Base-by-base conservation (phyloP, 495 filamentous ascomycete species). In the Lasiosphaeris hirsuta region DNA sequence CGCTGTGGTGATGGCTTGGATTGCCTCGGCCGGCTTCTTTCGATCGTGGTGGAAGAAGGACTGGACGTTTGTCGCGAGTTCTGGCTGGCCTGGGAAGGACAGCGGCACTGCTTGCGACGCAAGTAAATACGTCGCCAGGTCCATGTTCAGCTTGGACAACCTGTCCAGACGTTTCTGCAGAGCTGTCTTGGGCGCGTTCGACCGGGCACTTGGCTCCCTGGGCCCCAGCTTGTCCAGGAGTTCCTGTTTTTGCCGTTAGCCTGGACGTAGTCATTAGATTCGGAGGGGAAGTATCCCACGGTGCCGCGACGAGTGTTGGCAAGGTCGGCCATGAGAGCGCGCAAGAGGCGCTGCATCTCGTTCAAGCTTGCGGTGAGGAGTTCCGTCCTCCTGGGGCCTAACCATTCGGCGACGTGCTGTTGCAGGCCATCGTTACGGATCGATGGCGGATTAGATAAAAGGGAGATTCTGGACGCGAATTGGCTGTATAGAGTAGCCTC, bases 91-190 rank as follows among this genome's bases (percentile, higher is more conserved):
- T 1, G 40, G 51, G 10, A 43, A 41, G 4, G 51, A 14, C 0
- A 54, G 18, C 1, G 51, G 39, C 5, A 30, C 23, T 30, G 23
- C n/a, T 17, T 10, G 13, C 7, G 37, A n/a, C 19, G 42, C 51
- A 5, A 54, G n/a, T 19, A 54, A 14, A 10, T n/a, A 18, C 13
- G 10, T 34, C 38, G 35, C 13, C 14, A 47, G 40, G 36, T n/a
- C 50, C n/a, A 14, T 44, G 18, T 54, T 55, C 23, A 42, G 19
- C 7, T 19, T 44, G 6, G 57, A 49, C 18, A 59, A 15, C 19
- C 46, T 36, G 8, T 50, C 42, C 4, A 59, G 44, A 13, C 52
- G 57, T n/a, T 49, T 30, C 11, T 8, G 33, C 17, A 13, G 51
- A 4, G 18, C 51, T 33, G 30, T 17, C 5, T 37, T 36, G 10